These are phyloP conservation scores for Phaseolus coccineus DNA, from an alignment of 331 rosid genomes.

Conservation along the genomic window DNA sequence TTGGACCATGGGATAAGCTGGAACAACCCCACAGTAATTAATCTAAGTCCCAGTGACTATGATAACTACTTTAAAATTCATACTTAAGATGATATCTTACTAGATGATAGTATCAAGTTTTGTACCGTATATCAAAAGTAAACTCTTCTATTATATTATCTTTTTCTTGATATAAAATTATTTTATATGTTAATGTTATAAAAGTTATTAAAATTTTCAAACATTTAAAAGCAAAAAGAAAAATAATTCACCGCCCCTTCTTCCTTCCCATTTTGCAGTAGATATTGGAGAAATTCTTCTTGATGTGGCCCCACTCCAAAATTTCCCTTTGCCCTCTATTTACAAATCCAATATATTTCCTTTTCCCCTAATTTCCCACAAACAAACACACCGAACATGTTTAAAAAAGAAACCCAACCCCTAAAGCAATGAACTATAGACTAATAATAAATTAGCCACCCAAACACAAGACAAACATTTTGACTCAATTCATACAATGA, in stretches of 20 bases:
- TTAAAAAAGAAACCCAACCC: constrained; percentile 1
- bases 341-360: not conserved
- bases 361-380: not conserved
- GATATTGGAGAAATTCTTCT: not conserved
- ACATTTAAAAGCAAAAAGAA: not conserved
- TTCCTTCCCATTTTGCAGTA: not conserved
- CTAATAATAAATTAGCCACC: not conserved
- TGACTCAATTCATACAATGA: not conserved
- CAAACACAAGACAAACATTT: not conserved
- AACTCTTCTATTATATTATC: not conserved
- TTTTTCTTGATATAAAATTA: not conserved
- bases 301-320: not conserved
- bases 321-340: not conserved
- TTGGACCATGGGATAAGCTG: not conserved
- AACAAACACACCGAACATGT: not conserved
- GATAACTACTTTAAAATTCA: not conserved
- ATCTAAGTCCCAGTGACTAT: not conserved
- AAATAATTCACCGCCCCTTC: not conserved
- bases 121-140: not conserved
- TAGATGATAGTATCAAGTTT: not conserved
- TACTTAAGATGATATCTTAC: not conserved
- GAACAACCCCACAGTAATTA: not conserved
- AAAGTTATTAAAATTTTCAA: not conserved
- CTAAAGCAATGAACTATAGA: constrained; percentile 1
- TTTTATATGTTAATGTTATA: not conserved